A percentile compares a stretch with the other conserved stretches of the same genome.
Conservation (phyloP, 441 rosid genomes). For the Corymbia citriodora region DNA sequence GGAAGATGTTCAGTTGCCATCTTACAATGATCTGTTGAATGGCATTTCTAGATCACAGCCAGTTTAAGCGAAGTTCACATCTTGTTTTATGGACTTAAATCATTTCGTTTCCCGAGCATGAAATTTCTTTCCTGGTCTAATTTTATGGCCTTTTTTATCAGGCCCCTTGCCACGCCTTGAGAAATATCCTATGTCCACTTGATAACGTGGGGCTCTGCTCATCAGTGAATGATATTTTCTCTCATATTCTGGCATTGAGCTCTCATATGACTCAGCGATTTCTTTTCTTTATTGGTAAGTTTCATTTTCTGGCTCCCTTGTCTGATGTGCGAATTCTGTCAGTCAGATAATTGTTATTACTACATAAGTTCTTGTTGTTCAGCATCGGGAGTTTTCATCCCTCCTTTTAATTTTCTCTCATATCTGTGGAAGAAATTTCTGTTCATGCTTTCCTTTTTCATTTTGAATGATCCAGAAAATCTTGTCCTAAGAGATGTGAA, state of each 20-base stretch:
- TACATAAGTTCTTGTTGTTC: background rate
- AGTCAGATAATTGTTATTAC: background rate
- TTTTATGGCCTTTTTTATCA: slow-evolving; percentile 19
- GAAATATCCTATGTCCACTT: slow-evolving; percentile 11
- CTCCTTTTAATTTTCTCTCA: background rate
- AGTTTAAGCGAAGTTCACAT: background rate
- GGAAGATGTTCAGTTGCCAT: background rate
- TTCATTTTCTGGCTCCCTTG: background rate
- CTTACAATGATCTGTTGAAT: background rate
- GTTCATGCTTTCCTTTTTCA: background rate
- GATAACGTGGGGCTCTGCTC: slow-evolving; percentile 30
- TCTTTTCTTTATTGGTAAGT: slow-evolving; percentile 45
- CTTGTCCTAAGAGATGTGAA: slow-evolving; percentile 28
- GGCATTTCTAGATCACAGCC: background rate
- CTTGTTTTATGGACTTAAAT: background rate
- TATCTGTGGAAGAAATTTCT: background rate
- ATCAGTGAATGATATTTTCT: slow-evolving; percentile 25
- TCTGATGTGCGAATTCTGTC: background rate
- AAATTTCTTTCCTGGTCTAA: slow-evolving; percentile 3
- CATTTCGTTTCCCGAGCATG: background rate
- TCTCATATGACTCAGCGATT: slow-evolving; percentile 28
- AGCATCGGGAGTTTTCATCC: background rate
- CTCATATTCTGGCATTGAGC: slow-evolving; percentile 28
- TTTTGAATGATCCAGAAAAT: slow-evolving; percentile 26
- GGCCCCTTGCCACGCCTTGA: slow-evolving; percentile 26